These are phyloP conservation scores for Xylariaceae sp. DNA, from an alignment of 2,329 filamentous ascomycete species.

Conservation along the genomic window DNA sequence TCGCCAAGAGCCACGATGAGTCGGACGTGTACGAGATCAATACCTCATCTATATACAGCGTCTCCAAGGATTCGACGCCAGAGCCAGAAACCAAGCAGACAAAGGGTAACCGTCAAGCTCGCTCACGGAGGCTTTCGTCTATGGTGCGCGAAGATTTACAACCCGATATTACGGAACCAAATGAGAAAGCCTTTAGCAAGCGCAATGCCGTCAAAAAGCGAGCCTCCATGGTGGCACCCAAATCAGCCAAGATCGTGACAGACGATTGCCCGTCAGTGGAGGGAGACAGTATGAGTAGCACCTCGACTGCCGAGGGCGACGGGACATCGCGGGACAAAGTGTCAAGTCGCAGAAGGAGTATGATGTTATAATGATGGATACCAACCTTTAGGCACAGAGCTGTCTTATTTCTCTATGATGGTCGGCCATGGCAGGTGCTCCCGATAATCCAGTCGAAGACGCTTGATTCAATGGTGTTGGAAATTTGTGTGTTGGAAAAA, in stretches of 20 bases:
- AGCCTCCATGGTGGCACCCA: constrained; percentile 39
- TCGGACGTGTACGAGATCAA: constrained; percentile 55
- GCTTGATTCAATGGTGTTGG: constrained; percentile 9
- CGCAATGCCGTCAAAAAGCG: constrained; percentile 34
- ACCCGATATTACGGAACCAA: constrained; percentile 22
- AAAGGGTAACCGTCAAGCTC: constrained; percentile 30
- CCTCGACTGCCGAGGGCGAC: constrained; percentile 25
- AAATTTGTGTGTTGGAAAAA: background rate
- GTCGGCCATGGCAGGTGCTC: constrained; percentile 9
- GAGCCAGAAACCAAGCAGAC: constrained; percentile 26
- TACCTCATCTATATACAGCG: constrained; percentile 40
- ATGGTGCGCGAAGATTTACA: constrained; percentile 34
- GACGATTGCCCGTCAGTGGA: constrained; percentile 23
- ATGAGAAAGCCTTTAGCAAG: constrained; percentile 16
- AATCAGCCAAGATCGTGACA: constrained; percentile 28
- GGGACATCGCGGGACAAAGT: constrained; percentile 28
- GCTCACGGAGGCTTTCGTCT: constrained; percentile 38
- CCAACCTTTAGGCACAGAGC: background rate
- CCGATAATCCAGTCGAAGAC: constrained; percentile 4
- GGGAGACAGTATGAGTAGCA: constrained; percentile 31
- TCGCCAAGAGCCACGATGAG: constrained; percentile 24
- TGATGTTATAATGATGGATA: constrained; percentile 49
- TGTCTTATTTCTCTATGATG: constrained; percentile 6
- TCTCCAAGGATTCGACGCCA: constrained; percentile 15
- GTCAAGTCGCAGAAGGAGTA: constrained; percentile 49